Percentiles rank a stretch among this genome's conserved stretches.
phyloP scores from a whole-genome alignment of 2,329 filamentous ascomycete genomes.

The Alternaria sp. region DNA sequence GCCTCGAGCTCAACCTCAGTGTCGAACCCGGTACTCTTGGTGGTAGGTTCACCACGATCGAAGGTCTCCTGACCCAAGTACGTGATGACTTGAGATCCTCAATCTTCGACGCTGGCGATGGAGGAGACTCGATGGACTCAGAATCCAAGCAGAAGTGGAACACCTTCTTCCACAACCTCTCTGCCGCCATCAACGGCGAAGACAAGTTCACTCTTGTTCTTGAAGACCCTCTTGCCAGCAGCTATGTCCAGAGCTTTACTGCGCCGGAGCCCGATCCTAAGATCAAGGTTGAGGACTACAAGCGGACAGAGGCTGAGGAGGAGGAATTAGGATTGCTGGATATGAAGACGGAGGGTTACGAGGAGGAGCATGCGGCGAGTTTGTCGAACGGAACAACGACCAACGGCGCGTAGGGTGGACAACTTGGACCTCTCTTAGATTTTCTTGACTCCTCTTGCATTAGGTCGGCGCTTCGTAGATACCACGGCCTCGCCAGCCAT shows the following conservation, averaged over 20 bases:
- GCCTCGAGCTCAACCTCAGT: conserved; percentile 84
- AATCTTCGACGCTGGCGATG: conserved; percentile 81
- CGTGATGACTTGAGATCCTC: conserved; percentile 87
- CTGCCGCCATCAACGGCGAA: conserved; percentile 80
- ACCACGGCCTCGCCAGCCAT: conserved; percentile 49
- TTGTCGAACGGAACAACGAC: conserved; percentile 30
- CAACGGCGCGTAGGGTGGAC: conserved; percentile 23
- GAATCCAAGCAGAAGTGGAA: conserved; percentile 78
- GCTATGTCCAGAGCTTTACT: conserved; percentile 88
- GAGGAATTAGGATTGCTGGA: conserved; percentile 90
- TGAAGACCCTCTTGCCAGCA: conserved; percentile 87
- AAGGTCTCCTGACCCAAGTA: conserved; percentile 91
- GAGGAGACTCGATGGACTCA: conserved; percentile 79
- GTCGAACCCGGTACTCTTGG: conserved; percentile 95
- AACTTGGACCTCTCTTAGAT: conserved; percentile 19
- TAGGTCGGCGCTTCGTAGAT: conserved; percentile 43
- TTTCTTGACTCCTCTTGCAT: conserved; percentile 34
- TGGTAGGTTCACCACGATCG: conserved; percentile 95
- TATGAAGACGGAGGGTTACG: conserved; percentile 92
- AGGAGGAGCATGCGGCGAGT: conserved; percentile 55
- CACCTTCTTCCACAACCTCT: conserved; percentile 79
- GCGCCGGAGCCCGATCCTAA: conserved; percentile 84
- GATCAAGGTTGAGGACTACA: conserved; percentile 83
- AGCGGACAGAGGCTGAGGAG: conserved; percentile 88
- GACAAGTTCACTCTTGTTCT: conserved; percentile 84